Evolutionary conservation across 2,329 filamentous ascomycete genomes (phyloP).

Genomic region (Pyrenophora tritici-repentis): DNA sequence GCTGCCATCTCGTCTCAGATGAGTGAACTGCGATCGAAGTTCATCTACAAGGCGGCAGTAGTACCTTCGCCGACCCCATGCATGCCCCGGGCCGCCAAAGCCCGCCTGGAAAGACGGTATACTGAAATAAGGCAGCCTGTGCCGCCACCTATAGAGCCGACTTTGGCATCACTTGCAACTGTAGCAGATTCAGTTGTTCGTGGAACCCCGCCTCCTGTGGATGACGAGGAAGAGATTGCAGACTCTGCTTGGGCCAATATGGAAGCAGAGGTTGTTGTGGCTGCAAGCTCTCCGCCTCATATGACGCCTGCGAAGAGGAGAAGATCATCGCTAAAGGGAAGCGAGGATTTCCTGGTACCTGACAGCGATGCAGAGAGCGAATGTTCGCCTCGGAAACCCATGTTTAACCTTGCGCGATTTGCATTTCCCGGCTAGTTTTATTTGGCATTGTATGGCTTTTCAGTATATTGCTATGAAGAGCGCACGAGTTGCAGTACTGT

Average conservation of each 20-base stretch:
- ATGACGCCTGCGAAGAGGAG: slow-evolving; percentile 26
- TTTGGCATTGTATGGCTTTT: slow-evolving; percentile 5
- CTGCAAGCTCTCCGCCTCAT: slow-evolving; percentile 34
- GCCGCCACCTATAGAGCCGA: slow-evolving; percentile 8
- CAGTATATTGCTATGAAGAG: slow-evolving; percentile 12
- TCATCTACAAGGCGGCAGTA: slow-evolving; percentile 28
- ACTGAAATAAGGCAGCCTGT: slow-evolving; percentile 14
- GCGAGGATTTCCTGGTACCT: slow-evolving; percentile 54
- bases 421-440: slow-evolving; percentile 36
- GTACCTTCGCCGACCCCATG: slow-evolving; percentile 5
- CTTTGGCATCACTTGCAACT: background rate
- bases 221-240: slow-evolving; percentile 19
- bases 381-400: slow-evolving; percentile 40
- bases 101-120: slow-evolving; percentile 10
- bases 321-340: slow-evolving; percentile 45
- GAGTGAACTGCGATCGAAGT: slow-evolving; percentile 38
- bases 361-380: slow-evolving; percentile 51
- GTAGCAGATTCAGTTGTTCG: slow-evolving; percentile 9
- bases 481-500: slow-evolving; percentile 4
- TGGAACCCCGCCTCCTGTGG: slow-evolving; percentile 10
- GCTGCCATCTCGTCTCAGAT: slow-evolving; percentile 36
- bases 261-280: slow-evolving; percentile 41
- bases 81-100: slow-evolving; percentile 5
- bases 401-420: slow-evolving; percentile 49
- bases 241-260: slow-evolving; percentile 35